These are phyloP conservation scores for Paraphoma chrysanthemicola DNA, from an alignment of 2,329 filamentous ascomycete genomes.

Conservation along the genomic window DNA sequence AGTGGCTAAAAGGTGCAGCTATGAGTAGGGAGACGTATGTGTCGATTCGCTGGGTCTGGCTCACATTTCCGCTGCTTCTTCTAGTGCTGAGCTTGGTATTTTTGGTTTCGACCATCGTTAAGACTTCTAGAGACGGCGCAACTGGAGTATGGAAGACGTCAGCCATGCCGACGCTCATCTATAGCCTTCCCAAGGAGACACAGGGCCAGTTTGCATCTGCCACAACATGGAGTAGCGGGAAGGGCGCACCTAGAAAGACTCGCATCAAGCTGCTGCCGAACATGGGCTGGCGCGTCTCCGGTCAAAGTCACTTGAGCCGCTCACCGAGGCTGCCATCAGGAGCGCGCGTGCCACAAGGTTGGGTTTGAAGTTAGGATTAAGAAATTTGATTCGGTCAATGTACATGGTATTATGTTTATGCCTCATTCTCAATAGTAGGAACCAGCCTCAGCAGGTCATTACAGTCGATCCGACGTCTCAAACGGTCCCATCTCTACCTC, in stretches of 20 bases:
- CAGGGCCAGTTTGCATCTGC: constrained; percentile 16
- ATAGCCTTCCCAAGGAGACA: constrained; percentile 29
- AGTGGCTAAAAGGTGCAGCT: constrained; percentile 13
- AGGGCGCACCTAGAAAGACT: constrained; percentile 9
- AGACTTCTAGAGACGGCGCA: constrained; percentile 18
- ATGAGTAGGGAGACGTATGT: constrained; percentile 15
- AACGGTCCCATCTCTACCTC: not conserved
- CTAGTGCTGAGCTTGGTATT: constrained; percentile 30
- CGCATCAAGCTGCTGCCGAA: constrained; percentile 18
- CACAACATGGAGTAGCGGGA: not conserved
- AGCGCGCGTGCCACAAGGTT: constrained; percentile 6
- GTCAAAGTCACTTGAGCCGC: constrained; percentile 1
- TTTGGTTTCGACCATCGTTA: constrained; percentile 29
- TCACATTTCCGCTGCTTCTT: constrained; percentile 30
- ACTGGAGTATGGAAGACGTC: constrained; percentile 41
- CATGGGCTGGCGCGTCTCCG: constrained; percentile 28
- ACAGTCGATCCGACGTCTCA: not conserved
- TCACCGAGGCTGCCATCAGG: constrained; percentile 11
- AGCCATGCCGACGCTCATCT: constrained; percentile 35
- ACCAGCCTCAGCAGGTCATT: too few relatives aligned
- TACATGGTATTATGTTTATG: not conserved
- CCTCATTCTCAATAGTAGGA: too few relatives aligned
- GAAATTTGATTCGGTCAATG: not conserved
- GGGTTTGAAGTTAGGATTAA: constrained; percentile 8
- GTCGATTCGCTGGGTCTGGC: constrained; percentile 30